These are phyloP conservation scores for Alternaria sp. DNA, from an alignment of 2,329 filamentous ascomycete genomes.

Conservation along the genomic window DNA sequence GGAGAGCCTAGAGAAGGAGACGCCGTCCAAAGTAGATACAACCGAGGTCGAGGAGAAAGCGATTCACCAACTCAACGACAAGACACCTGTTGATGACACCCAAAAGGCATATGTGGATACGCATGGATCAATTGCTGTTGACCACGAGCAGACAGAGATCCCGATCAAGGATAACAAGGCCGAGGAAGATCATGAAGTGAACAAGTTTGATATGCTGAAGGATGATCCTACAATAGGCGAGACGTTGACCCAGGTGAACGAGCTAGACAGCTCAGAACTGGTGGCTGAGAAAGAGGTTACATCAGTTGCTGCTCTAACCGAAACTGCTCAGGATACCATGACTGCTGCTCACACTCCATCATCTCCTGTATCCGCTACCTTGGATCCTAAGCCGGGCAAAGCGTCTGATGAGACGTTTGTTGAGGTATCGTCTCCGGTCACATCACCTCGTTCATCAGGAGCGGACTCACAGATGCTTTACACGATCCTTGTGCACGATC, in stretches of 20 bases:
- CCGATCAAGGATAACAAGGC: constrained; percentile 1
- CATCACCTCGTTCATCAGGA: not conserved
- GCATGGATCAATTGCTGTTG: constrained; percentile 35
- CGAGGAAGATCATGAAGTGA: constrained; percentile 2
- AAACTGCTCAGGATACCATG: not conserved
- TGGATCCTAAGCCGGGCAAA: not conserved
- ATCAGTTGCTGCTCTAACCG: not conserved
- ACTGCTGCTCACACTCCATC: not conserved
- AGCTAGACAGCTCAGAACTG: not conserved
- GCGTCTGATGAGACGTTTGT: not conserved
- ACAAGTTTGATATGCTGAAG: constrained; percentile 24
- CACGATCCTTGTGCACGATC: constrained; percentile 41
- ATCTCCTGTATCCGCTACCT: not conserved
- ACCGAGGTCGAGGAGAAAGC: constrained; percentile 18
- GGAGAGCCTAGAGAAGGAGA: constrained; percentile 35
- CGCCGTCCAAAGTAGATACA: constrained; percentile 9
- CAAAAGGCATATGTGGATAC: constrained; percentile 39
- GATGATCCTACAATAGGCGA: constrained; percentile 18
- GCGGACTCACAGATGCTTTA: constrained; percentile 24
- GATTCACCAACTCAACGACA: constrained; percentile 27
- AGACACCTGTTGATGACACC: constrained; percentile 34
- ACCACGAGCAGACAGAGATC: constrained; percentile 30
- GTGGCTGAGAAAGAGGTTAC: not conserved
- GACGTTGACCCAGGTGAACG: not conserved
- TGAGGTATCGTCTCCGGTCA: not conserved